Percentiles rank a stretch among this genome's conserved stretches.
phyloP scores from a whole-genome alignment of 176 grass and related monocot genomes.

The Carex pumila region DNA sequence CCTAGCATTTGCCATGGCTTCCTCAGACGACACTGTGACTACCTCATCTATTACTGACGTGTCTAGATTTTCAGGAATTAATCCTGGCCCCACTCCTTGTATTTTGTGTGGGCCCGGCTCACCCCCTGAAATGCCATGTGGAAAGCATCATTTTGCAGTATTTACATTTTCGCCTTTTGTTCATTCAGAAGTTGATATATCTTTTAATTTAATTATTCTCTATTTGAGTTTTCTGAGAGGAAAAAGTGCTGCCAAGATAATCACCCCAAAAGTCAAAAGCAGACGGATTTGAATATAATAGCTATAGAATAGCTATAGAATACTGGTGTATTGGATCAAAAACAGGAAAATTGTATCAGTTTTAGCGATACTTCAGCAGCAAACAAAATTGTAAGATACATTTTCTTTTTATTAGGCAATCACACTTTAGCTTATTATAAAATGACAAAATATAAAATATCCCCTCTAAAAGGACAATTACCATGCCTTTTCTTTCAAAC shows the following conservation, averaged over 20 bases:
- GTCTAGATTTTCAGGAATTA: constrained; percentile 57
- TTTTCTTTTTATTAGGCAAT: not conserved
- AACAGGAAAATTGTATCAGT: not conserved
- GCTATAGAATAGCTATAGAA: not conserved
- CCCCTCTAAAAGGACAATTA: not conserved
- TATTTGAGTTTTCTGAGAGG: not conserved
- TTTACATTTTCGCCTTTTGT: not conserved
- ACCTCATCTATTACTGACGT: constrained; percentile 53
- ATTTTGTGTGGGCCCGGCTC: constrained; percentile 57
- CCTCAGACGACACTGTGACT: constrained; percentile 48
- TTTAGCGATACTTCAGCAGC: not conserved
- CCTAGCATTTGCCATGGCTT: constrained; percentile 64
- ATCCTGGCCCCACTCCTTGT: constrained; percentile 58
- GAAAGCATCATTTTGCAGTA: not conserved
- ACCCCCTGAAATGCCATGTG: constrained; percentile 32
- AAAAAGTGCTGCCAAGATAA: not conserved
- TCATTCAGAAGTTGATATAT: not conserved
- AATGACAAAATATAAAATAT: not conserved
- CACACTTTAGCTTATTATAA: not conserved
- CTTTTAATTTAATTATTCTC: not conserved
- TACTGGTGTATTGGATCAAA: not conserved
- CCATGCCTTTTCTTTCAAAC: not conserved
- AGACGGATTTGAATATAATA: not conserved
- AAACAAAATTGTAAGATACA: no score
- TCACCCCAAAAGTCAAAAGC: not conserved